These are phyloP conservation scores for Anisogramma anomala DNA, from an alignment of 2,329 filamentous ascomycete genomes.

Conservation along the genomic window DNA sequence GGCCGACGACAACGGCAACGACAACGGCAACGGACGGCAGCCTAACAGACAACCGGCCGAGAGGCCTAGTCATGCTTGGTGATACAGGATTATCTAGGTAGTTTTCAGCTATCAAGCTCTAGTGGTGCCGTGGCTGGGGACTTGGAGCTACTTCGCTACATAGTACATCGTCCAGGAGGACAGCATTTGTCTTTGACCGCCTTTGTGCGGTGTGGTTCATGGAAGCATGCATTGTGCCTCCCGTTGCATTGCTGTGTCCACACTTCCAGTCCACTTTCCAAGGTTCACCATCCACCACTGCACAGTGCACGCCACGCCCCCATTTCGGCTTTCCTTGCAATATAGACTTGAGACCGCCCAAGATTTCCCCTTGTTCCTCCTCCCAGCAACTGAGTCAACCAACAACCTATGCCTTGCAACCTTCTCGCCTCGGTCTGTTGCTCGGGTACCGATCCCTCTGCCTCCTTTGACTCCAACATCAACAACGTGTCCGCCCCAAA, in stretches of 20 bases:
- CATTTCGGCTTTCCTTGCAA: background rate
- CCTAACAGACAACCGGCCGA: background rate
- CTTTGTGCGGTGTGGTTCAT: background rate
- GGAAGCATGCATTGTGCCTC: background rate
- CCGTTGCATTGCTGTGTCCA: too few relatives aligned
- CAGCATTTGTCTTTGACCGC: constrained; percentile 8
- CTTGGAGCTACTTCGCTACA: too few relatives aligned
- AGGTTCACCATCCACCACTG: background rate
- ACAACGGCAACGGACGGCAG: too few relatives aligned
- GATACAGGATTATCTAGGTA: background rate
- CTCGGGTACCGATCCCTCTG: too few relatives aligned
- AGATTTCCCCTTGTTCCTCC: constrained; percentile 1
- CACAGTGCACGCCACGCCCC: too few relatives aligned
- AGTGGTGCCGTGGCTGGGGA: too few relatives aligned
- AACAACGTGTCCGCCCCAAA: too few relatives aligned
- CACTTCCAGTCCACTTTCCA: background rate
- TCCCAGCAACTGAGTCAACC: background rate
- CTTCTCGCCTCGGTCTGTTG: too few relatives aligned
- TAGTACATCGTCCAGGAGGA: too few relatives aligned
- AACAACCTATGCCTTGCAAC: background rate
- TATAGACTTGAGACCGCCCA: too few relatives aligned
- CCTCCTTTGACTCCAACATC: background rate
- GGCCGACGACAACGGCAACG: too few relatives aligned
- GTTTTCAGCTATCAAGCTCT: too few relatives aligned
- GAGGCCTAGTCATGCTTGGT: background rate